Conservation (phyloP, 352 stramenopile species). For the Sclerospora graminicola region DNA sequence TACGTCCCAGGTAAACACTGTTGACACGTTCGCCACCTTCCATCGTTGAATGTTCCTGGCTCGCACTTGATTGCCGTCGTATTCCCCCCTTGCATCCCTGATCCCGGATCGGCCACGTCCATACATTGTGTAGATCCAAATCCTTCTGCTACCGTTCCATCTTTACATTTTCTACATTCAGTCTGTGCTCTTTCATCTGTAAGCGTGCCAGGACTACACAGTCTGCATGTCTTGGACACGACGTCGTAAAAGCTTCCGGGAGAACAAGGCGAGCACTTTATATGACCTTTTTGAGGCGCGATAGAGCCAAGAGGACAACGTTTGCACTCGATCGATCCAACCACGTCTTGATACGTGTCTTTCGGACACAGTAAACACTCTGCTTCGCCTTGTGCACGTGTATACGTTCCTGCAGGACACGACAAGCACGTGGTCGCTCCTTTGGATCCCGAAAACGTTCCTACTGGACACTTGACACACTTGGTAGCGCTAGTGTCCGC, state of each 20-base stretch:
- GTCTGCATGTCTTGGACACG: constrained; percentile 13
- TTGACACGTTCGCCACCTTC: constrained; percentile 18
- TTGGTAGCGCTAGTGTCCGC: constrained; percentile 11
- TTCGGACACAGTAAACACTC: constrained; percentile 37
- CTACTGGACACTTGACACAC: constrained; percentile 20
- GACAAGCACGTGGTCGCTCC: constrained; percentile 6
- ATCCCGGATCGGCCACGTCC: constrained; percentile 10
- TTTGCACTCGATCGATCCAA: constrained; percentile 19
- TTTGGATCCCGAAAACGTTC: constrained; percentile 18
- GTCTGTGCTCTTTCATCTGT: constrained; percentile 9
- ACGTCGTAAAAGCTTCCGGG: constrained; percentile 31
- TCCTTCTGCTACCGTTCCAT: constrained; percentile 21
- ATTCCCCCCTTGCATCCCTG: constrained; percentile 3
- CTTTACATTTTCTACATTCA: constrained; percentile 22
- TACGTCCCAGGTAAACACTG: constrained; percentile 25
- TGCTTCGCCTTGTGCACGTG: constrained; percentile 23
- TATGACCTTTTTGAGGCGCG: constrained; percentile 23
- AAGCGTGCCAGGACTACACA: constrained; percentile 30
- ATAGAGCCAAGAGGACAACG: constrained; percentile 30
- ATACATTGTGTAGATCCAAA: constrained; percentile 21
- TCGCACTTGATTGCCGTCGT: constrained; percentile 15
- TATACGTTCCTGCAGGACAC: constrained; percentile 26
- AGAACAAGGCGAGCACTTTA: constrained; percentile 26
- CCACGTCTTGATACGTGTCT: constrained; percentile 25
- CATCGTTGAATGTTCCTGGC: constrained; percentile 30